These are phyloP conservation scores for Fabrea salina DNA, from an alignment of 169 alveolate species.

Conservation along the genomic window DNA sequence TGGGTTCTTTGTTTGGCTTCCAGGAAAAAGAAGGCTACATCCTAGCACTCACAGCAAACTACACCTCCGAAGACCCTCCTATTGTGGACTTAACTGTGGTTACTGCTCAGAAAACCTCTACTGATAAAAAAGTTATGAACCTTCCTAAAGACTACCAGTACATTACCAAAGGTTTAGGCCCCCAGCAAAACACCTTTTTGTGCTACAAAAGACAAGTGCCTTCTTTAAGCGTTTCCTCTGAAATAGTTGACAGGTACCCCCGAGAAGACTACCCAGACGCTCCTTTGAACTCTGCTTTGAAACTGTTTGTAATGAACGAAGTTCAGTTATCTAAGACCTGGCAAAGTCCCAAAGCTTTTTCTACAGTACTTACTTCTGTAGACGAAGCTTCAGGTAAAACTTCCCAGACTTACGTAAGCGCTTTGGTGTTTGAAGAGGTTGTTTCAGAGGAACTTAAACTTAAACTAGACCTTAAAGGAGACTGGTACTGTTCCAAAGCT, in stretches of 20 bases:
- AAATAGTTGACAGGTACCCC: not conserved
- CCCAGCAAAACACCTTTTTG: not conserved
- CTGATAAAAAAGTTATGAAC: not conserved
- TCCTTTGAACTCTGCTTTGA: not conserved
- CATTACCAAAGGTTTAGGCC: not conserved
- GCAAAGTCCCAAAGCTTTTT: not conserved
- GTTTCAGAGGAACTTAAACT: not conserved
- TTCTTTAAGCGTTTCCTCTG: not conserved
- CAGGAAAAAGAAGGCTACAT: not conserved
- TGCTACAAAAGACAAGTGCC: not conserved
- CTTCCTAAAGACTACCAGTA: not conserved
- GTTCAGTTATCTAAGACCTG: not conserved
- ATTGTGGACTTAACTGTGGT: constrained; percentile 38
- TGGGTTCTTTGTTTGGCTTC: constrained; percentile 23
- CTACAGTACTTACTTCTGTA: not conserved
- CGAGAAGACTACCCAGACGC: not conserved
- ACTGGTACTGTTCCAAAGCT: not conserved
- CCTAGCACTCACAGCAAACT: constrained; percentile 24
- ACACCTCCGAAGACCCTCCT: constrained; percentile 39
- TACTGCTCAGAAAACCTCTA: not conserved
- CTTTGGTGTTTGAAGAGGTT: not conserved
- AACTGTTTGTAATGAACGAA: not conserved
- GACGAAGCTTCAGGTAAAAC: not conserved
- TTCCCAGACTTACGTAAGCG: not conserved
- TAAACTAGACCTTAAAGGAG: not conserved